Percentiles rank a stretch among this genome's conserved stretches.
These are phyloP conservation scores for Naganishia sp. DNA, from an alignment of 1,284 basidiomycete species.

Conservation along the genomic window DNA sequence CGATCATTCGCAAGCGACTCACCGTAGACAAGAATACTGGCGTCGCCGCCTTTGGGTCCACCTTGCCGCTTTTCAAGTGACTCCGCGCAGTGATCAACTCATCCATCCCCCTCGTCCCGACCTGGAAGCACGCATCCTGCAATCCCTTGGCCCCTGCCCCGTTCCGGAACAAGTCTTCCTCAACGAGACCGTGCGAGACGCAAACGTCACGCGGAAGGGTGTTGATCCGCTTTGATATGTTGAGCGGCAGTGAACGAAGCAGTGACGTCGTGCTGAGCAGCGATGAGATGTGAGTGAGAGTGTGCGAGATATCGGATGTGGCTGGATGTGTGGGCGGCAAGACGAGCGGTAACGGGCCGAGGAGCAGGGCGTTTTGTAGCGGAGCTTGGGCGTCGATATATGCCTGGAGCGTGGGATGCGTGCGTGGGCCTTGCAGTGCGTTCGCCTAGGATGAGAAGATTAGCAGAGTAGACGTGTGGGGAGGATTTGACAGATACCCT, in stretches of 20 bases:
- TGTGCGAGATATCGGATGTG: slow-evolving; percentile 70
- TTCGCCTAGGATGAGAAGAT: slow-evolving; percentile 61
- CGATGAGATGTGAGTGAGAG: slow-evolving; percentile 59
- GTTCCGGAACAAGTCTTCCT: slow-evolving; percentile 80
- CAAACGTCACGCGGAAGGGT: slow-evolving; percentile 83
- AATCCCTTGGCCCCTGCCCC: slow-evolving; percentile 62
- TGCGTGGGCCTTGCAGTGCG: slow-evolving; percentile 65
- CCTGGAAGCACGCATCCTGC: slow-evolving; percentile 74
- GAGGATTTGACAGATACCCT: slow-evolving; percentile 60
- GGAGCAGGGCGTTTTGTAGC: slow-evolving; percentile 75
- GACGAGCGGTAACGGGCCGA: slow-evolving; percentile 73
- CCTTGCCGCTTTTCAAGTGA: slow-evolving; percentile 68
- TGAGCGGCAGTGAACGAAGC: slow-evolving; percentile 73
- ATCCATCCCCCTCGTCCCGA: slow-evolving; percentile 87
- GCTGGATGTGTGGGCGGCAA: slow-evolving; percentile 59
- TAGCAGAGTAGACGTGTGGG: slow-evolving; percentile 22
- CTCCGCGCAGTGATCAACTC: slow-evolving; percentile 80
- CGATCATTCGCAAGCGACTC: slow-evolving; percentile 48
- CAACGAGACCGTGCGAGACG: slow-evolving; percentile 73
- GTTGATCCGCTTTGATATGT: slow-evolving; percentile 70
- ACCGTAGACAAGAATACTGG: slow-evolving; percentile 79
- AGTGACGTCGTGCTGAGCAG: slow-evolving; percentile 59
- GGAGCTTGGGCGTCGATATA: slow-evolving; percentile 73
- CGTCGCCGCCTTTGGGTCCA: slow-evolving; percentile 65
- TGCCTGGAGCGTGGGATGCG: slow-evolving; percentile 69